These are phyloP conservation scores for Phaffia australis DNA, from an alignment of 768 basidiomycete genomes.

Conservation along the genomic window DNA sequence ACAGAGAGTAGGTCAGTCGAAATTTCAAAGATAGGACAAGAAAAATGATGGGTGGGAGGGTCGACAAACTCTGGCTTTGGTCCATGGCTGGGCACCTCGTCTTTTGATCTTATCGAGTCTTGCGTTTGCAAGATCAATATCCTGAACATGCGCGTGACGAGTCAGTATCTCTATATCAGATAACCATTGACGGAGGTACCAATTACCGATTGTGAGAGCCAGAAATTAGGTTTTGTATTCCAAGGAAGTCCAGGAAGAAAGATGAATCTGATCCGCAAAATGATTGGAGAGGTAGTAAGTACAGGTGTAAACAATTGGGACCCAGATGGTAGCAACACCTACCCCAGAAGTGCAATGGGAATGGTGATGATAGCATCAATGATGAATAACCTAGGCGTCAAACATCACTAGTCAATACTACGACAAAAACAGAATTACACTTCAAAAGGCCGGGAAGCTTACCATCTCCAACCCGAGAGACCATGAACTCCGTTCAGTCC, in stretches of 20 bases:
- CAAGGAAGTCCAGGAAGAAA: constrained; percentile 20
- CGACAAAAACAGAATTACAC: background rate
- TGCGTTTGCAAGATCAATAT: constrained; percentile 2
- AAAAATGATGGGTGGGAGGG: background rate
- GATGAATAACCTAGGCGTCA: background rate
- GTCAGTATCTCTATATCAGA: background rate
- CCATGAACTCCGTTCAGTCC: constrained; percentile 24
- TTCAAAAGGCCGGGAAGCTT: no score
- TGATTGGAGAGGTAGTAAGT: no score
- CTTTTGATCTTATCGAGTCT: constrained; percentile 4
- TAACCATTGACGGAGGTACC: background rate
- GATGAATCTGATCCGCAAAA: background rate
- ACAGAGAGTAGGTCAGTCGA: background rate
- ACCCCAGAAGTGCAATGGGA: constrained; percentile 14
- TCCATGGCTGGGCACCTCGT: constrained; percentile 15
- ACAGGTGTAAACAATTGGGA: no score
- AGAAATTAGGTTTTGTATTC: constrained; percentile 17
- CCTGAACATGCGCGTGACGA: background rate
- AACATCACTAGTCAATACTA: background rate
- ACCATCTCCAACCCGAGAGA: constrained; percentile 22
- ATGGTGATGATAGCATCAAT: constrained; percentile 23
- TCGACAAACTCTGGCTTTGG: background rate
- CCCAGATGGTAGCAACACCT: no score
- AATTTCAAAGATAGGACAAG: background rate
- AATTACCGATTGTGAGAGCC: constrained; percentile 5